Evolutionary conservation across 2,329 filamentous ascomycete genomes (phyloP).

Genomic region (Thermochaetoides dissita): DNA sequence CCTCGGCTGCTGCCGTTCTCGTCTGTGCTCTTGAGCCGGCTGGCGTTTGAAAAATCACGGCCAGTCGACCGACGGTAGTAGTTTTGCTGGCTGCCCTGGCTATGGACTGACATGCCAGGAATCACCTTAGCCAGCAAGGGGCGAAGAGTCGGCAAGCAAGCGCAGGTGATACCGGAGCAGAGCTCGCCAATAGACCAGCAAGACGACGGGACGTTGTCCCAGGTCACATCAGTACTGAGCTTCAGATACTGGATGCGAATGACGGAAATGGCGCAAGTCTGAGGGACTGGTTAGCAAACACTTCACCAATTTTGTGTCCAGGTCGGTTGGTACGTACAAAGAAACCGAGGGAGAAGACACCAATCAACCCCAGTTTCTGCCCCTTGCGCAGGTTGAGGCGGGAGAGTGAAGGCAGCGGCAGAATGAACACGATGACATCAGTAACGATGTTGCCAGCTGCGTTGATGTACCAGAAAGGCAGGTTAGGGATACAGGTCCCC

Average conservation of each 20-base stretch:
- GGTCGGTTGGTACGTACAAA: constrained; percentile 19
- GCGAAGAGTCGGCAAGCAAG: constrained; percentile 24
- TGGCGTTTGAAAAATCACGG: constrained; percentile 6
- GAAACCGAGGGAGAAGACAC: constrained; percentile 26
- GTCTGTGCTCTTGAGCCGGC: constrained; percentile 5
- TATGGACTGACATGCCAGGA: constrained; percentile 8
- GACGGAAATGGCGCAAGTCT: constrained; percentile 25
- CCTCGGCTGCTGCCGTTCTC: constrained; percentile 9
- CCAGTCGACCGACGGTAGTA: constrained; percentile 11
- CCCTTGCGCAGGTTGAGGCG: constrained; percentile 21
- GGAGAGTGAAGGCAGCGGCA: constrained; percentile 23
- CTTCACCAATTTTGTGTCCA: too few species aligned
- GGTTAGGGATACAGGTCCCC: constrained; percentile 21
- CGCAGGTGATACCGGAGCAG: constrained; percentile 23
- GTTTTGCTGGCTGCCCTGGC: constrained; percentile 4
- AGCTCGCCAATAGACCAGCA: constrained; percentile 25
- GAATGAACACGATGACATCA: constrained; percentile 23
- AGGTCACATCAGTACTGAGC: constrained; percentile 22
- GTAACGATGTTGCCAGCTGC: constrained; percentile 25
- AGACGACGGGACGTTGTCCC: constrained; percentile 24
- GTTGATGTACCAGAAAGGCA: constrained; percentile 24
- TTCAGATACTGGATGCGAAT: constrained; percentile 25
- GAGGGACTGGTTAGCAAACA: neutral
- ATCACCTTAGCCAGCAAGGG: constrained; percentile 10
- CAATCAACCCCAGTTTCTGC: constrained; percentile 22